Evolutionary conservation across 2,329 filamentous ascomycete genomes (phyloP).

Genomic region (Aureobasidium uvarum): DNA sequence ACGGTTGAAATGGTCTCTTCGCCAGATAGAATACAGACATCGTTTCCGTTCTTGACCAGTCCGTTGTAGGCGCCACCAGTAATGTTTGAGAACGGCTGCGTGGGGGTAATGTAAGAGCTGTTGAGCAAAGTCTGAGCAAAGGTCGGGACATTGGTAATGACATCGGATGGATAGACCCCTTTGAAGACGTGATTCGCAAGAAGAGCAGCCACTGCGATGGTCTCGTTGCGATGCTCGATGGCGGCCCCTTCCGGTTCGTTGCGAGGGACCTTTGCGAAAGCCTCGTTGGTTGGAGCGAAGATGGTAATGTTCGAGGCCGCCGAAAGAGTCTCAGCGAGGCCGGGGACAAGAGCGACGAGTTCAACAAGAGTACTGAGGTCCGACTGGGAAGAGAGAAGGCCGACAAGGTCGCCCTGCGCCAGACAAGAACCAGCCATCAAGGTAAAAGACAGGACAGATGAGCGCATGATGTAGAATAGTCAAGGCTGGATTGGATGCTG

Average conservation of each 20-base stretch:
- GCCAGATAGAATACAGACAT: slow-evolving; percentile 40
- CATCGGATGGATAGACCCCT: slow-evolving; percentile 36
- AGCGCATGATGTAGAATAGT: background rate
- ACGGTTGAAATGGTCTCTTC: slow-evolving; percentile 39
- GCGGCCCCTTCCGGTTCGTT: slow-evolving; percentile 40
- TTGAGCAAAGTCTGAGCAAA: slow-evolving; percentile 32
- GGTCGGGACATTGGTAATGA: slow-evolving; percentile 35
- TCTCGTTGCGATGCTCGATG: slow-evolving; percentile 34
- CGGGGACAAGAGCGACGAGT: slow-evolving; percentile 33
- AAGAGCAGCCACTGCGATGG: slow-evolving; percentile 17
- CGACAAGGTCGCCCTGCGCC: slow-evolving; percentile 28
- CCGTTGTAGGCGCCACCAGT: slow-evolving; percentile 43
- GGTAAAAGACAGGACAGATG: background rate
- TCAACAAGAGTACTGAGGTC: slow-evolving; percentile 34
- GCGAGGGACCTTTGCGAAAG: slow-evolving; percentile 38
- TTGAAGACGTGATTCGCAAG: slow-evolving; percentile 34
- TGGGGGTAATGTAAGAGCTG: slow-evolving; percentile 35
- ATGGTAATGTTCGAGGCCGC: slow-evolving; percentile 40
- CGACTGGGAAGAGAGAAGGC: slow-evolving; percentile 31
- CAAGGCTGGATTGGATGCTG: background rate
- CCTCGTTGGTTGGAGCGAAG: slow-evolving; percentile 41
- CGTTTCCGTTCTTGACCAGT: slow-evolving; percentile 37
- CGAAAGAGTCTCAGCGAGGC: slow-evolving; percentile 38
- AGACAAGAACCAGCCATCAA: slow-evolving; percentile 25
- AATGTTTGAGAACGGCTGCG: slow-evolving; percentile 43